These are phyloP conservation scores for Pythium phragmitis DNA, from an alignment of 352 stramenopile genomes.

Conservation along the genomic window DNA sequence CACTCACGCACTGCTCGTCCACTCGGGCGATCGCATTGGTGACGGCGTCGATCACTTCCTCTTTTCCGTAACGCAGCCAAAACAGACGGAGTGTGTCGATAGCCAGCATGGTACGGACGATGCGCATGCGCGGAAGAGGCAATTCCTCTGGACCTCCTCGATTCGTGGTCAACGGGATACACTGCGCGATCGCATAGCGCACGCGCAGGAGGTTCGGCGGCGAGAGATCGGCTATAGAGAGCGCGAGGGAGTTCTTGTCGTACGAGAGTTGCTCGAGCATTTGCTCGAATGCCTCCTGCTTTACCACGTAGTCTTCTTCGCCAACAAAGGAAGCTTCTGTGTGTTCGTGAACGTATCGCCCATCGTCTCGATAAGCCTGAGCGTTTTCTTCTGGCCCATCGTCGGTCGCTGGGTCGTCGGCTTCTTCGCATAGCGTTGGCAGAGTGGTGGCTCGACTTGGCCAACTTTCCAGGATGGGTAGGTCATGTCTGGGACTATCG, in stretches of 20 bases:
- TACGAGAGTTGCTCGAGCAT: constrained; percentile 39
- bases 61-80: constrained; percentile 29
- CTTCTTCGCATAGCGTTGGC: constrained; percentile 22
- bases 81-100: constrained; percentile 46
- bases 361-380: neutral
- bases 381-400: constrained; percentile 1
- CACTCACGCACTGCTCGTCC: constrained; percentile 25
- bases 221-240: constrained; percentile 32
- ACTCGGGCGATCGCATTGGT: constrained; percentile 24
- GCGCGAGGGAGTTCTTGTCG: constrained; percentile 30
- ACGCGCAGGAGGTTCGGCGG: constrained; percentile 31
- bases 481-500: neutral
- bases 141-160: neutral
- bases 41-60: constrained; percentile 31
- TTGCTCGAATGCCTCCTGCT: constrained; percentile 20
- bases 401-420: constrained; percentile 8
- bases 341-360: too few relatives aligned
- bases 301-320: too few relatives aligned
- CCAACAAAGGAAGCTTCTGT: too few relatives aligned
- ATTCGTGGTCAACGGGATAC: neutral
- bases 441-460: constrained; percentile 4
- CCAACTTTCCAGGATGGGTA: neutral
- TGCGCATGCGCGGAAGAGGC: constrained; percentile 17
- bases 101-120: constrained; percentile 38
- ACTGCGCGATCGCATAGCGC: constrained; percentile 27